Percentiles rank a stretch among this genome's conserved stretches.
Conservation (phyloP, 2,329 filamentous ascomycete genomes). For the Ophiocordyceps unilateralis region DNA sequence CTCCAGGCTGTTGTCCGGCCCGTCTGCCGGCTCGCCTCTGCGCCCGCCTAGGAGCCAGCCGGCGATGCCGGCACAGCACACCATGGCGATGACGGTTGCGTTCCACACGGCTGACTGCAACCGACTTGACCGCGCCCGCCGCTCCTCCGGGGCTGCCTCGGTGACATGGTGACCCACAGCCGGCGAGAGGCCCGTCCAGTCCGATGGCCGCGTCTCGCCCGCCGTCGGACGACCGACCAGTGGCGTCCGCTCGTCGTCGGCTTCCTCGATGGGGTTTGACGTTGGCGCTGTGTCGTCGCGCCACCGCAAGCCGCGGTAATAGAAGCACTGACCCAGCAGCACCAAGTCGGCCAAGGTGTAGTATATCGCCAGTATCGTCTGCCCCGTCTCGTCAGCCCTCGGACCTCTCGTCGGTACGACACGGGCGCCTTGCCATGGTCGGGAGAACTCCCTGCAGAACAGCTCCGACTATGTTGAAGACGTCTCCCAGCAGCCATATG, state of each 20-base stretch:
- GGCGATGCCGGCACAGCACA: conserved; percentile 64
- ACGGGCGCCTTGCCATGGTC: conserved; percentile 51
- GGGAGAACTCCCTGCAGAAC: conserved; percentile 81
- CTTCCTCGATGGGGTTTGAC: too few species aligned
- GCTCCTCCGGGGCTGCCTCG: conserved; percentile 21
- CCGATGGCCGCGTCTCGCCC: conserved; percentile 30
- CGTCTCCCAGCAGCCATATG: conserved; percentile 83
- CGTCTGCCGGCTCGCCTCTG: conserved; percentile 19
- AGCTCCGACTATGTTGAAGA: conserved; percentile 92
- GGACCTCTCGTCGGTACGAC: too few species aligned
- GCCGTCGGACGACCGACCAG: conserved; percentile 28
- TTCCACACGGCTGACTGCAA: conserved; percentile 56
- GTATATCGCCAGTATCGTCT: conserved; percentile 78
- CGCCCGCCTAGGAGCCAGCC: conserved; percentile 61
- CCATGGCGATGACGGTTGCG: conserved; percentile 55
- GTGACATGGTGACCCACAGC: conserved; percentile 54
- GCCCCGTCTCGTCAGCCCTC: not conserved
- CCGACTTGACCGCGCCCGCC: conserved; percentile 27
- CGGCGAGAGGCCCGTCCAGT: conserved; percentile 55
- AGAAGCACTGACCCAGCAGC: conserved; percentile 78
- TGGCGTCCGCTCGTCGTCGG: conserved; percentile 36
- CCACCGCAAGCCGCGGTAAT: conserved; percentile 74
- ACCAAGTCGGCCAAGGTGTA: conserved; percentile 88
- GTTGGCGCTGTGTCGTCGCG: conserved; percentile 28
- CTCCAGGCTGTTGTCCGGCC: conserved; percentile 26